Evolutionary conservation across 805 yeast species (phyloP), one percentile per base, ranked within the genome.

Genomic region (Cyberlindnera mycetangii): DNA sequence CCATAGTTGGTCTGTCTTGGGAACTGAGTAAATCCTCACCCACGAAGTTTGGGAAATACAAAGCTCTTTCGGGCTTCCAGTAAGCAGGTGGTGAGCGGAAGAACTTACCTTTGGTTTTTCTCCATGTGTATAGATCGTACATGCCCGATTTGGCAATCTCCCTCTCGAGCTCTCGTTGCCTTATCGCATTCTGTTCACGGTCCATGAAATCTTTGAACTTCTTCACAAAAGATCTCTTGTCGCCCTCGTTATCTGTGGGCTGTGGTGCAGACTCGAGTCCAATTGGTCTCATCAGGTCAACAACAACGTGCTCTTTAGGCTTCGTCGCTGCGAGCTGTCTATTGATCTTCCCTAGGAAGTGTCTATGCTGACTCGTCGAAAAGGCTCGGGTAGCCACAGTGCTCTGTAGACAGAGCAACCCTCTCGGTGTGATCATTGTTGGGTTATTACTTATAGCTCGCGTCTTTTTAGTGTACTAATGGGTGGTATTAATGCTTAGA

Each of bases 71-170:
- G 11, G 71, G 66, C 48, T 76, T 78, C 76, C 92, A 90, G 54
- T 77, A 83, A 1, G 89, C 78, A n/a, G 76, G 71, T 1, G 98
- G 98, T 0, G 96, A 78, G 15, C 75, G 69, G 68, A 89, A 93
- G 50, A 90, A 72, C 65, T 89, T 89, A 19, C 98, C 99, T 31
- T 81, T 76, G 3, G 92, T 86, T 54, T 83, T 83, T 39, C 83
- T 70, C 58, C 79, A 83, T 3, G 76, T 72, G 55, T 78, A 77
- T 58, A 82, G 71, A 47, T 82, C 84, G 50, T 78, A 75, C 73
- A 81, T 74, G n/a, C 85, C 82, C 21, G 87, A 80, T 51, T 76
- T 78, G 20, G 83, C 75, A 52, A 83, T 72, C 64, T 85, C 89
- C 37, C 70, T 69, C 53, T 81, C 83, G 49, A 85, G 63, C 47